phyloP scores from a whole-genome alignment of 1,284 basidiomycete species.

The Coriolopsis trogii region DNA sequence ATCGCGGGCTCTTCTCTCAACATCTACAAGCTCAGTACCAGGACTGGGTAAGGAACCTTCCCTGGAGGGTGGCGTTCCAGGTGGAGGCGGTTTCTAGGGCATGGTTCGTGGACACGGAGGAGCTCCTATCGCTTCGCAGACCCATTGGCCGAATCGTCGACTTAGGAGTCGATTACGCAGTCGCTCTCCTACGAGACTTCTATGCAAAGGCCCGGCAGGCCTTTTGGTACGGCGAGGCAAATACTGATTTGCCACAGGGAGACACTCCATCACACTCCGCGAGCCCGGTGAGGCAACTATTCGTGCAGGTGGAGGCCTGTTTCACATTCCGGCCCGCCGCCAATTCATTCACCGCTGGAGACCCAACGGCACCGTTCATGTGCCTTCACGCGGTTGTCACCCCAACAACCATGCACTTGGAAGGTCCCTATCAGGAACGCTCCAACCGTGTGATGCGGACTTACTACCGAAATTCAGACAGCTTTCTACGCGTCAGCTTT shows the following conservation, averaged over 20 bases:
- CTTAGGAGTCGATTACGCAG: constrained; percentile 40
- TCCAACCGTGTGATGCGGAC: constrained; percentile 65
- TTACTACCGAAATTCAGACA: constrained; percentile 51
- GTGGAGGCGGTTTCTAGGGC: constrained; percentile 49
- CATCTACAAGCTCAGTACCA: constrained; percentile 37
- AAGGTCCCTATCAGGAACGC: constrained; percentile 66
- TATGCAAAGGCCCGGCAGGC: constrained; percentile 33
- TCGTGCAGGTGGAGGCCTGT: constrained; percentile 27
- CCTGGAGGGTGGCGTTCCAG: constrained; percentile 60
- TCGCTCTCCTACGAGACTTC: constrained; percentile 48
- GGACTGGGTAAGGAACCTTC: constrained; percentile 39
- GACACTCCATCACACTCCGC: constrained; percentile 4
- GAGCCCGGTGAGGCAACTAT: constrained; percentile 4
- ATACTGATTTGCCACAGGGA: neutral
- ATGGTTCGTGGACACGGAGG: constrained; percentile 45
- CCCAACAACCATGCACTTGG: constrained; percentile 57
- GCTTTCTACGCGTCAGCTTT: constrained; percentile 68
- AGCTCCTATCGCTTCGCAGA: constrained; percentile 47
- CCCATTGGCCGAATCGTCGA: constrained; percentile 36
- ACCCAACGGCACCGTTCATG: constrained; percentile 41
- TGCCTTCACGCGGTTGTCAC: constrained; percentile 60
- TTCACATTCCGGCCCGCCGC: constrained; percentile 12
- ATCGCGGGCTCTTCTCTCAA: constrained; percentile 46
- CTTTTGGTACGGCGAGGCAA: constrained; percentile 27
- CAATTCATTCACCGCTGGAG: neutral